Percentiles rank a stretch among this genome's conserved stretches.
phyloP scores from a whole-genome alignment of 2,329 filamentous ascomycete species.

The Aspergillus aculeatinus region DNA sequence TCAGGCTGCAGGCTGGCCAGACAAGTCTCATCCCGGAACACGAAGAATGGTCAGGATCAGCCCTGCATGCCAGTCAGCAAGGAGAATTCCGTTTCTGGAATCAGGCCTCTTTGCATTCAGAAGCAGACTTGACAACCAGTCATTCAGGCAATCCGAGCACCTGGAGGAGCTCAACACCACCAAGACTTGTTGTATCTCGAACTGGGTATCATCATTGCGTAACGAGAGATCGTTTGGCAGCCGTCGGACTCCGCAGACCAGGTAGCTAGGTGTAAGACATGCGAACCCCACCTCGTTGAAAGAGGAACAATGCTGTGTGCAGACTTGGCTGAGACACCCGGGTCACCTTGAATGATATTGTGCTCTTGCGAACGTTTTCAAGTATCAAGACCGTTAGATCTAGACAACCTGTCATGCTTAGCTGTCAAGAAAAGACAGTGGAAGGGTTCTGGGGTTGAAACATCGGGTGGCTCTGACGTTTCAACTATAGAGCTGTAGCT shows the following conservation, averaged over 20 bases:
- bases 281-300: neutral
- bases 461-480: neutral
- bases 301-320: neutral
- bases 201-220: neutral
- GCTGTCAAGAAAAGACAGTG: neutral
- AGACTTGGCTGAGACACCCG: neutral
- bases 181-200: neutral
- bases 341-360: neutral
- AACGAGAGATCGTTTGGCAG: neutral
- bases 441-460: conserved; percentile 5
- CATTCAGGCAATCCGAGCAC: neutral
- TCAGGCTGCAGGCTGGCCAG: neutral
- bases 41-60: neutral
- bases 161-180: too few species aligned
- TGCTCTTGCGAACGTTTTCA: neutral
- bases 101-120: neutral
- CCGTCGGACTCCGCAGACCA: neutral
- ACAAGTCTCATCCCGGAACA: neutral
- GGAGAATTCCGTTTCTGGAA: neutral
- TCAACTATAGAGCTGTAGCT: conserved; percentile 1
- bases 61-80: neutral
- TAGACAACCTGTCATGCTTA: conserved; percentile 3
- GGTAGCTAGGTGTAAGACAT: neutral
- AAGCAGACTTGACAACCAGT: neutral
- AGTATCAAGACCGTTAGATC: neutral